Evolutionary conservation across 2,329 filamentous ascomycete species (phyloP), one percentile per base, ranked within the genome.

Genomic region (Dactylellina sp.): DNA sequence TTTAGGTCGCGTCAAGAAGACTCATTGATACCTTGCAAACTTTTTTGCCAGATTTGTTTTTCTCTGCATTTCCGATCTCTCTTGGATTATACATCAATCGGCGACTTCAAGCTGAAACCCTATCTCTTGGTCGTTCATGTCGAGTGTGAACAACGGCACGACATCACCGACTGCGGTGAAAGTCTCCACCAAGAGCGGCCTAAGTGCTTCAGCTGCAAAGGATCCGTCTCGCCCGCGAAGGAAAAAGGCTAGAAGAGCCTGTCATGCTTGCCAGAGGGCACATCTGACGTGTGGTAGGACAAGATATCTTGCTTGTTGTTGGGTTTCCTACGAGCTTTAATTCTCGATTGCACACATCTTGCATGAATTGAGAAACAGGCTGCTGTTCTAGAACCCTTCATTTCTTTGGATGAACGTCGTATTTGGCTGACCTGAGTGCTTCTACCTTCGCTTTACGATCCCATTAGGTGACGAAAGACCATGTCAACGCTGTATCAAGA

Each of bases 251-350:
- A 88, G 94, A 78, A 87, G 95, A 81, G 95, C 95, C 68, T 99
- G 95, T 82, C 97, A 91, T 86, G 94, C 95, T 76, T 99, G 95
- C 82, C 95, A 99, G 83, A 87, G 94, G 82, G 95, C 95, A 76
- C 95, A 99, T 86, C 84, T 99, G 81, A 99, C 95, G 77, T 99
- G 95, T 84, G 94, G 95, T 98, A 91, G 87, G 93, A 89, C 76
- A 77, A 76, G 39, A 61, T 75, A 66, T 74, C 59, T 75, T 65
- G 44, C 72, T 75, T 65, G 37, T 42, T 61, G 57, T 75, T 74
- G 62, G 55, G 62, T 75, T 77, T 65, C 35, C 70, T 71, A 53
- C 66, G 72, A 63, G 68, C 65, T 76, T 75, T 68, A 44, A 65
- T 57, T 49, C 62, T 61, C 56, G 70, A 74, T 74, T 61, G 70